Conservation (phyloP, 768 basidiomycete species). For the Amanita molliuscula region DNA sequence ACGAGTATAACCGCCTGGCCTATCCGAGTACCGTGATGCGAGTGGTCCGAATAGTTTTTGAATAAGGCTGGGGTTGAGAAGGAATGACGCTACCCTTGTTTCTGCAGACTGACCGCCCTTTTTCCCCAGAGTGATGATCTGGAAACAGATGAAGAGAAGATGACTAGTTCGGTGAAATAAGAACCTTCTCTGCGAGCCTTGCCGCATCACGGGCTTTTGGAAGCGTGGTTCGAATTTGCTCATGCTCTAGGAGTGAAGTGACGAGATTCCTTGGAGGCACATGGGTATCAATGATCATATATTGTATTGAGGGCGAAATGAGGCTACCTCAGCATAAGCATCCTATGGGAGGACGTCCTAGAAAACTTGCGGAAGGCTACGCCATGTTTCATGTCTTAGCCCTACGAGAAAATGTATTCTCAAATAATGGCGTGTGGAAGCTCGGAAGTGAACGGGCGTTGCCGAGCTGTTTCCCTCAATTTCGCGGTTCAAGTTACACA, state of each 20-base stretch:
- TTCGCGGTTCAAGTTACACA: conserved; percentile 6
- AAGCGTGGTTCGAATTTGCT: conserved; percentile 91
- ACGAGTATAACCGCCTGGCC: conserved; percentile 93
- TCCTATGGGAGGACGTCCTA: conserved; percentile 84
- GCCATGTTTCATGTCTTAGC: conserved; percentile 77
- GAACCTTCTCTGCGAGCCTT: conserved; percentile 85
- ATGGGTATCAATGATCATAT: conserved; percentile 5
- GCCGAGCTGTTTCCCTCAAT: conserved; percentile 1
- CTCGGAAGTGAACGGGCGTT: conserved; percentile 5
- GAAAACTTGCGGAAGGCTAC: conserved; percentile 88
- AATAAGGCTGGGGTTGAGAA: conserved; percentile 60
- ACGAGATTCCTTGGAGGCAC: conserved; percentile 69
- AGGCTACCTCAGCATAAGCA: conserved; percentile 81
- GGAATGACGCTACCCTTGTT: conserved; percentile 64
- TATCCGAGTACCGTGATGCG: conserved; percentile 65
- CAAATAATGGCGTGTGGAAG: background rate
- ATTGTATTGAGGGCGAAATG: background rate
- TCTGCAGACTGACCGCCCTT: conserved; percentile 64
- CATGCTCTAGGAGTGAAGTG: conserved; percentile 88
- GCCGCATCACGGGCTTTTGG: conserved; percentile 92
- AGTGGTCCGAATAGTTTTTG: conserved; percentile 81
- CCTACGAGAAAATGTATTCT: background rate
- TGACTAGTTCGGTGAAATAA: background rate
- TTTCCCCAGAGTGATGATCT: conserved; percentile 93
- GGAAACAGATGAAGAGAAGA: conserved; percentile 6